Base-by-base conservation (phyloP, 2,329 filamentous ascomycete genomes). In the Lasiodiplodia theobromae region DNA sequence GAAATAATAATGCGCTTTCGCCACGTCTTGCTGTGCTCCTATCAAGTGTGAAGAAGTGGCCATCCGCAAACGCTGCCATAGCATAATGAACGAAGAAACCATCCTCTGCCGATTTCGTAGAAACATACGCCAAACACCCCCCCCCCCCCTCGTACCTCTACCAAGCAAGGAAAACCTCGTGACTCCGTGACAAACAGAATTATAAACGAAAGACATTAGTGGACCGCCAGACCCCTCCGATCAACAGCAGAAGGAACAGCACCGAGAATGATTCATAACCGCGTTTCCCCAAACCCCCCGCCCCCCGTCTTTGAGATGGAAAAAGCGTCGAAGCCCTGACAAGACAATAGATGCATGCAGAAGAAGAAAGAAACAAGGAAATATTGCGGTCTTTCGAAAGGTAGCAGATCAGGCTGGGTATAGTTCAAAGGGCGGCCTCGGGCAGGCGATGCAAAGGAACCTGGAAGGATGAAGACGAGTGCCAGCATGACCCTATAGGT, bases 151-250 rank as follows among this genome's bases (percentile, higher is more conserved):
- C 28, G 28, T n/a, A 28, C 60, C 47, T 64, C 60, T 64, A 64
- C 54, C 54, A 44, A 23, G 37, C 3, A 44, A 40, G 38, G 28
- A 34, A 57, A 66, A 51, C n/a, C 53, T 67, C 53, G 49, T 67
- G 38, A 67, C 53, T 58, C 56, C 65, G 54, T 58, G 65, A 60
- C 54, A 52, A 31, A 62, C 44, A 23, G n/a, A 21, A 44, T 40
- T 62, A 62, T 56, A 63, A 68, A 34, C 66, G 66, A 68, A 63
- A 63, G 66, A 63, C 66, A 68, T 68, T 68, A 68, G 18, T 52
- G 47, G 28, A 52, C 47, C 47, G 31, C 47, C 60, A 64, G 60
- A 64, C 51, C 18, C 38, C 34, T 18, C 34, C 16, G 28, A 52
- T 38, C n/a, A 31, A 31, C 25, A 47, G 44, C 44, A 47, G 18